These are phyloP conservation scores for Fusarium concolor DNA, from an alignment of 2,329 filamentous ascomycete genomes.

Conservation along the genomic window DNA sequence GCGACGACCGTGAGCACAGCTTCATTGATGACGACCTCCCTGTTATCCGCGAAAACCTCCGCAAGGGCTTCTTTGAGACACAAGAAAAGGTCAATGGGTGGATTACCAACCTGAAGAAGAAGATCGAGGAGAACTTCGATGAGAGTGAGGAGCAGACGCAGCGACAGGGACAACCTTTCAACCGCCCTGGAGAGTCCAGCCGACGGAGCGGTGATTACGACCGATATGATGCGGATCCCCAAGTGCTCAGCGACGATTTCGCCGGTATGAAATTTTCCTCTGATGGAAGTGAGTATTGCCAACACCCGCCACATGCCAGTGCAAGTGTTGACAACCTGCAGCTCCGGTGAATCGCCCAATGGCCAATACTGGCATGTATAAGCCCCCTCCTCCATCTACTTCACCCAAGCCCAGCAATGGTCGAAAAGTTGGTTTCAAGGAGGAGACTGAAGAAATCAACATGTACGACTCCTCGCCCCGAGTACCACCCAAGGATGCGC, in stretches of 20 bases:
- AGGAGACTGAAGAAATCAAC: conserved; percentile 80
- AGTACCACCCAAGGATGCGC: conserved; percentile 63
- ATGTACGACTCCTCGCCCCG: conserved; percentile 76
- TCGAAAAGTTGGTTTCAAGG: conserved; percentile 68
- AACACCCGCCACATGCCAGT: neutral
- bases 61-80: conserved; percentile 94
- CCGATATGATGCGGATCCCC: conserved; percentile 93
- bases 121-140: conserved; percentile 87
- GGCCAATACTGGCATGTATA: conserved; percentile 85
- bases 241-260: conserved; percentile 92
- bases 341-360: conserved; percentile 67
- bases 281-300: conserved; percentile 67
- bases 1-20: conserved; percentile 81
- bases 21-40: conserved; percentile 98
- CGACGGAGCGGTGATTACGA: conserved; percentile 88
- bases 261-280: conserved; percentile 72
- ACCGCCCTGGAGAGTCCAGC: conserved; percentile 70
- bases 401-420: conserved; percentile 63
- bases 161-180: conserved; percentile 47
- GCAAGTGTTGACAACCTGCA: conserved; percentile 38
- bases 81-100: conserved; percentile 93
- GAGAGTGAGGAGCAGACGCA: conserved; percentile 68
- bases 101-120: conserved; percentile 93
- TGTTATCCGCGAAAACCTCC: conserved; percentile 90
- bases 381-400: conserved; percentile 67